These are phyloP conservation scores for Dendryphion nanum DNA, from an alignment of 2,329 filamentous ascomycete genomes.

Conservation along the genomic window DNA sequence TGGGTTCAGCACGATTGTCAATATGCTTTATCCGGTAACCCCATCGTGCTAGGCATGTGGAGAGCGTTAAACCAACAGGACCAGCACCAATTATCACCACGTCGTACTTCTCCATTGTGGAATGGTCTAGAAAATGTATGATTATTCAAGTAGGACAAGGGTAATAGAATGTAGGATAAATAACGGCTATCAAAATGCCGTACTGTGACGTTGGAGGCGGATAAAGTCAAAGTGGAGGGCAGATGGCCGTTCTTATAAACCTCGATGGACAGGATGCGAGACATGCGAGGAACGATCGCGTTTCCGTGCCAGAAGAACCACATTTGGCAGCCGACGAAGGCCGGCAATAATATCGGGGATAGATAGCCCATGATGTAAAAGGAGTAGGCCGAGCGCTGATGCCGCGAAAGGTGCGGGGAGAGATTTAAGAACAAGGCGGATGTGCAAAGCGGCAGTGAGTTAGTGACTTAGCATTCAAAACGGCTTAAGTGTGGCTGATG, in stretches of 20 bases:
- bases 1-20: conserved; percentile 84
- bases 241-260: neutral
- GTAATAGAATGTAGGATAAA: too few relatives aligned
- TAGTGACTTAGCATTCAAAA: neutral
- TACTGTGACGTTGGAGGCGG: conserved; percentile 13
- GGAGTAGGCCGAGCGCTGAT: conserved; percentile 10
- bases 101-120: conserved; percentile 54
- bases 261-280: neutral
- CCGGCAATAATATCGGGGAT: conserved; percentile 15
- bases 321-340: conserved; percentile 13
- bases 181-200: too few relatives aligned
- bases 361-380: conserved; percentile 2
- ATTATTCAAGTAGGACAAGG: too few relatives aligned
- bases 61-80: conserved; percentile 83
- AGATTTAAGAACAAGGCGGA: conserved; percentile 3
- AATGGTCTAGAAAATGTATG: neutral
- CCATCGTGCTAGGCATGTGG: conserved; percentile 85
- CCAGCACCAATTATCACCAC: conserved; percentile 85
- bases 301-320: conserved; percentile 10
- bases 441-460: conserved; percentile 15
- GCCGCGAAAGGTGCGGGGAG: conserved; percentile 16
- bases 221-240: neutral
- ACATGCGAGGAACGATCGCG: neutral
- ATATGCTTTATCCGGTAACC: conserved; percentile 95
- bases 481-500: conserved; percentile 1